Percentiles rank a stretch among this genome's conserved stretches.
Conservation (phyloP, 257 asterid species). For the Rehmannia glutinosa region DNA sequence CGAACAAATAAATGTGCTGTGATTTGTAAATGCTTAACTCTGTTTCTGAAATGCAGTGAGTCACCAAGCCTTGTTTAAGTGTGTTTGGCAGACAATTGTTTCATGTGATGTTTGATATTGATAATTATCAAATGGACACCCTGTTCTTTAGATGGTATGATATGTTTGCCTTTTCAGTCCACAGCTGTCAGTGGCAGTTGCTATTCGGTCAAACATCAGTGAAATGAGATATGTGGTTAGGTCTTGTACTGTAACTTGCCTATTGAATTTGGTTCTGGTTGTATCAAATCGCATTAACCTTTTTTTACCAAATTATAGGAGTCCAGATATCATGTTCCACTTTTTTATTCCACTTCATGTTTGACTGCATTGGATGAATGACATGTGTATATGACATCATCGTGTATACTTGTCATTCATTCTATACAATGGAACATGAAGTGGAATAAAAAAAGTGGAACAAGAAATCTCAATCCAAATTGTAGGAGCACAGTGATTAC, state of each 20-base stretch:
- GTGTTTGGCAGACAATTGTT: too few species aligned
- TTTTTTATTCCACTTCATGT: too few species aligned
- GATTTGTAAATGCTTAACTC: neutral
- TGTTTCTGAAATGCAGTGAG: neutral
- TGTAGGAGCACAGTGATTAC: neutral
- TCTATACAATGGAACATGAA: too few species aligned
- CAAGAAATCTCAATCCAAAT: too few species aligned
- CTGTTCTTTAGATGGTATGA: neutral
- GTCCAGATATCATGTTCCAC: too few species aligned
- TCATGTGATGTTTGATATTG: constrained; percentile 7
- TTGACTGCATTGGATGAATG: too few species aligned
- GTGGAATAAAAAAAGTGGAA: too few species aligned
- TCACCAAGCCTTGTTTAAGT: too few species aligned
- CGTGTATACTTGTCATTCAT: too few species aligned
- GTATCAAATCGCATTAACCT: neutral
- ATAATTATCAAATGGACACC: neutral
- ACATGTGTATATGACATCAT: too few species aligned
- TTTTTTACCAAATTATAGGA: too few species aligned
- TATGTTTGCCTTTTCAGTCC: neutral
- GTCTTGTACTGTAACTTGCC: neutral
- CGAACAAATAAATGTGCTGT: neutral
- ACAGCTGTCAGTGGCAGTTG: neutral
- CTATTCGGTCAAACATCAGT: neutral
- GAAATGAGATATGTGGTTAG: neutral
- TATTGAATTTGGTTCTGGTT: neutral